These are phyloP conservation scores for Dovyalis caffra DNA, from an alignment of 345 rosid genomes.

Conservation along the genomic window DNA sequence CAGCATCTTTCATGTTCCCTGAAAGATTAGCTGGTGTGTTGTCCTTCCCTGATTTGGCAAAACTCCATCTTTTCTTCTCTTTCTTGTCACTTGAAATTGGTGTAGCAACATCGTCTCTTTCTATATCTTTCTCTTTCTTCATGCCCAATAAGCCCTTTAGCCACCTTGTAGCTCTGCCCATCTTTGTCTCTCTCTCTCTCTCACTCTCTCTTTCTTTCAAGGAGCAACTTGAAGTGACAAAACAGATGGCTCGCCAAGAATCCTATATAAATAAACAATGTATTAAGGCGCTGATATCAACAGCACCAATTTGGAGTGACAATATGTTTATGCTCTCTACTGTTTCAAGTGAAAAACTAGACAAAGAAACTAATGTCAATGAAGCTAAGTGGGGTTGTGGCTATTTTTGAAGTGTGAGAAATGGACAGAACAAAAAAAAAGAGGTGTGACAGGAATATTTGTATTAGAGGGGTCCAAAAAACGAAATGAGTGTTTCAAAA, in stretches of 20 bases:
- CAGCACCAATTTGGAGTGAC: background rate
- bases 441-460: background rate
- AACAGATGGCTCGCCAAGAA: constrained; percentile 1
- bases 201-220: background rate
- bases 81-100: constrained; percentile 34
- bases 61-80: constrained; percentile 54
- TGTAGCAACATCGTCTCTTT: constrained; percentile 17
- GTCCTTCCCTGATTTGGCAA: constrained; percentile 34
- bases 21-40: constrained; percentile 16
- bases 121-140: constrained; percentile 44
- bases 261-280: constrained; percentile 16
- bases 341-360: constrained; percentile 22
- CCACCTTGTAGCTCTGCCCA: constrained; percentile 79
- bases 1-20: constrained; percentile 13
- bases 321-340: background rate
- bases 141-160: constrained; percentile 62
- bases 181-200: constrained; percentile 20
- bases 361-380: constrained; percentile 16
- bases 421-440: background rate
- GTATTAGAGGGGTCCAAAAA: constrained; percentile 14
- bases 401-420: constrained; percentile 10
- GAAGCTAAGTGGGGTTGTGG: constrained; percentile 1
- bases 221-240: background rate
- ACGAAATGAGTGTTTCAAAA: constrained; percentile 23
- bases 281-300: constrained; percentile 2